Evolutionary conservation across 148 eudicot genomes (phyloP), one percentile per base, ranked within the genome.

Genomic region (Cornus kousa): DNA sequence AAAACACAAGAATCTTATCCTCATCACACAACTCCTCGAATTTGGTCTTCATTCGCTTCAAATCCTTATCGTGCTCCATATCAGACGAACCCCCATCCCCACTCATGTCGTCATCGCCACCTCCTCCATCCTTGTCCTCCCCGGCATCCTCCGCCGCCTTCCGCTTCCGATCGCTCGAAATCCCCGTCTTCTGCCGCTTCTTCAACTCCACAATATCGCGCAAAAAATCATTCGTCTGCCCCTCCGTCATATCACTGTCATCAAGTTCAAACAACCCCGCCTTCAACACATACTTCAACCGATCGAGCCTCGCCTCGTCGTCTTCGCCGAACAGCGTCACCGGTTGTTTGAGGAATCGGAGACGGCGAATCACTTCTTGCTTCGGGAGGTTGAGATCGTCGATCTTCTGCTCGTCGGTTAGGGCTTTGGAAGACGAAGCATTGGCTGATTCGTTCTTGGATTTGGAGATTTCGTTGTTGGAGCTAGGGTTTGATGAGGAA

Each of bases 1-100:
- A 95, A 68, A 95, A 95, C 64, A 95, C 98, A 85, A 95, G 80
- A 75, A 95, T 95, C 90, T 91, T 95, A 84, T 95, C 97, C 86
- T 95, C 98, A 68, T 90, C 94, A 74, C 93, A 88, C 87, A 95
- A 78, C 39, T 93, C 97, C 73, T 87, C 92, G 22, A 93, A 95
- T 33, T 90, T 88, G 2, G 91, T 74, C 83, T 90, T 95, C 98
- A 95, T 91, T 40, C 91, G 81, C 82, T 93, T 93, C 81, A 91
- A 33, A 89, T 95, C 98, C 88, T 91, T 89, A 73, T 95, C 98
- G 17, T 89, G 83, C 68, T 95, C 98, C 59, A 85, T 82, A 31
- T 88, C 97, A 12, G 91, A 87, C 2, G 90, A 91, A 0, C 76
- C 88, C 59, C 91, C 97, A 57, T 89, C 98, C 23, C 93, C 97